Evolutionary conservation across 2,329 filamentous ascomycete species (phyloP).

Genomic region (Pezicula radicicola): DNA sequence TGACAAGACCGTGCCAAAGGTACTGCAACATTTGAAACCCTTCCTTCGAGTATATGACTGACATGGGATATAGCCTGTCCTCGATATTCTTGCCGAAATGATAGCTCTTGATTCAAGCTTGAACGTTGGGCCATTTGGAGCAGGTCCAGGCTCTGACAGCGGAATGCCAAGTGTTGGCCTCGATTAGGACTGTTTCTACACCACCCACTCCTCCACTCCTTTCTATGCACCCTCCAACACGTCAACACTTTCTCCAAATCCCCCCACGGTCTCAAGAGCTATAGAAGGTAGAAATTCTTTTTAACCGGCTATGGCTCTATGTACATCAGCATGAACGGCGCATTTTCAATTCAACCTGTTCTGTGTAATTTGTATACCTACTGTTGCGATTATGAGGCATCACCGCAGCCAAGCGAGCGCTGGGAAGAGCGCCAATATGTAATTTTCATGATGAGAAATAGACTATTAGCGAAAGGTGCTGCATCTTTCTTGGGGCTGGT

Average conservation of each 20-base stretch:
- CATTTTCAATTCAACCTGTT: constrained; percentile 17
- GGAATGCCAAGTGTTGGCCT: constrained; percentile 25
- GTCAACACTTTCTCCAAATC: constrained; percentile 8
- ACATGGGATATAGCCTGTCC: constrained; percentile 62
- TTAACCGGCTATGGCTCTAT: constrained; percentile 19
- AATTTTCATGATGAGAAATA: constrained; percentile 7
- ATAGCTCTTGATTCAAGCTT: constrained; percentile 84
- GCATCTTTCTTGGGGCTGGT: no score
- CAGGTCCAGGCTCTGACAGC: constrained; percentile 25
- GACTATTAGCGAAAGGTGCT: neutral
- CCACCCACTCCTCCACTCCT: constrained; percentile 2
- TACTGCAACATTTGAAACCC: constrained; percentile 31
- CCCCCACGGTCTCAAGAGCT: neutral
- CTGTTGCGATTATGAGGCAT: constrained; percentile 24
- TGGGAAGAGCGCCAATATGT: constrained; percentile 10
- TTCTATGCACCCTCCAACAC: constrained; percentile 7
- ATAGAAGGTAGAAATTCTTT: neutral
- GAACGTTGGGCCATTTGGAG: constrained; percentile 47
- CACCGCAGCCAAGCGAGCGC: constrained; percentile 7
- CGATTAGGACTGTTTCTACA: constrained; percentile 19
- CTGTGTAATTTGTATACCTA: constrained; percentile 21
- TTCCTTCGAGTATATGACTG: neutral
- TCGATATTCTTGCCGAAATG: constrained; percentile 97
- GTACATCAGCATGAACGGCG: constrained; percentile 25
- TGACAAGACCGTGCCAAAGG: constrained; percentile 97